phyloP scores from a whole-genome alignment of 108 stramenopile species.

The Cyclotella kingstonii region DNA sequence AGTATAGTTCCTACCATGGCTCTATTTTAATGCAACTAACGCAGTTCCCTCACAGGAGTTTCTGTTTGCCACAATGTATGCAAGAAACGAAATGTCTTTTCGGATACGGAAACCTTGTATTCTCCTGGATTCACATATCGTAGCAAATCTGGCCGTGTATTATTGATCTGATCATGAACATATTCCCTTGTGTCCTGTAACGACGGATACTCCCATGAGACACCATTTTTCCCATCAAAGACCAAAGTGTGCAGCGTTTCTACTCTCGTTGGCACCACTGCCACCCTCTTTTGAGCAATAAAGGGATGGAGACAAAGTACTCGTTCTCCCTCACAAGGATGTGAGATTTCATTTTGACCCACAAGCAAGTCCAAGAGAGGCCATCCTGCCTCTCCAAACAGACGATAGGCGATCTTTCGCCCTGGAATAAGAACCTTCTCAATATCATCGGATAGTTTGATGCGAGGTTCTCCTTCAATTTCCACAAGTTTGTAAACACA shows the following conservation, averaged over 20 bases:
- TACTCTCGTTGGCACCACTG: slow-evolving; percentile 80
- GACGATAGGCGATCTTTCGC: slow-evolving; percentile 83
- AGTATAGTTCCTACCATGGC: too few species aligned
- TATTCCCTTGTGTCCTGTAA: slow-evolving; percentile 41
- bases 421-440: slow-evolving; percentile 88
- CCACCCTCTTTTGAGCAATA: slow-evolving; percentile 69
- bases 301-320: slow-evolving; percentile 93
- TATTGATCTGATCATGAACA: slow-evolving; percentile 56
- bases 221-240: slow-evolving; percentile 72
- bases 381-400: slow-evolving; percentile 67
- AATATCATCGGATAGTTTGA: slow-evolving; percentile 92
- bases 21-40: too few species aligned
- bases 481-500: slow-evolving; percentile 97
- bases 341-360: slow-evolving; percentile 55
- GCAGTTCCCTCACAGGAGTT: slow-evolving; percentile 70
- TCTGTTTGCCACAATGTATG: slow-evolving; percentile 90
- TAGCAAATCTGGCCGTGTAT: slow-evolving; percentile 77
- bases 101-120: slow-evolving; percentile 87
- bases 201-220: slow-evolving; percentile 15
- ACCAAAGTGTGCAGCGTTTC: slow-evolving; percentile 75
- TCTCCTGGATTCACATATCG: slow-evolving; percentile 84
- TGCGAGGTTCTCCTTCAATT: slow-evolving; percentile 80
- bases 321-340: slow-evolving; percentile 58
- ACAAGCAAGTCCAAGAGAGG: slow-evolving; percentile 89
- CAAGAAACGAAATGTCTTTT: slow-evolving; percentile 70